Conservation (phyloP, 2,329 filamentous ascomycete genomes). For the Orbilia quercus region DNA sequence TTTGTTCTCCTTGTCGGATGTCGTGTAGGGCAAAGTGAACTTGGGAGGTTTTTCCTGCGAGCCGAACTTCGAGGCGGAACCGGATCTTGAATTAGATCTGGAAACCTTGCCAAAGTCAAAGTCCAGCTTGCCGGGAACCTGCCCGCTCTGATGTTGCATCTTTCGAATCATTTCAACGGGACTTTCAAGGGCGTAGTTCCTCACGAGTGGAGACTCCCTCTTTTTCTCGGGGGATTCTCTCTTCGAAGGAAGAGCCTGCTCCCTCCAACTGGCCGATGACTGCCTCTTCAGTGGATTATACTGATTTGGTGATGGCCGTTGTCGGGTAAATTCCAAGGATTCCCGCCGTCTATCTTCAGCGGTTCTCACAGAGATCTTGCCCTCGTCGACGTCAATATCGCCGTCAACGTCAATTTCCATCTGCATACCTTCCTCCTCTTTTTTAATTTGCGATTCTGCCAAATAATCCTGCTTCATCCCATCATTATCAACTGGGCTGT, state of each 20-base stretch:
- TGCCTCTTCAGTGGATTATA: conserved; percentile 55
- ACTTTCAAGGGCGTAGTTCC: conserved; percentile 38
- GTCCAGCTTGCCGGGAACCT: conserved; percentile 37
- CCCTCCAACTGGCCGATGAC: conserved; percentile 54
- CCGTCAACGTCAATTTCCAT: conserved; percentile 29
- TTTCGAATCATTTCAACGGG: conserved; percentile 50
- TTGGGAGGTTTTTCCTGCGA: conserved; percentile 39
- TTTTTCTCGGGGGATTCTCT: conserved; percentile 52
- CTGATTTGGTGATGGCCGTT: conserved; percentile 48
- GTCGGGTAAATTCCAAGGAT: conserved; percentile 48
- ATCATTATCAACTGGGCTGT: conserved; percentile 35
- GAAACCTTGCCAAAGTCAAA: conserved; percentile 44
- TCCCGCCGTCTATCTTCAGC: conserved; percentile 15
- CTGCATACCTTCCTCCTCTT: conserved; percentile 27
- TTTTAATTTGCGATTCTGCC: conserved; percentile 40
- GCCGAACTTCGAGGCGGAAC: conserved; percentile 28
- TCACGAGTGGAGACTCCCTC: conserved; percentile 29
- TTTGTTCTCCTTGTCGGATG: conserved; percentile 46
- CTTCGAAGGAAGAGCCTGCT: conserved; percentile 50
- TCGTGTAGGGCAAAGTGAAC: conserved; percentile 32
- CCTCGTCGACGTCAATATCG: conserved; percentile 13
- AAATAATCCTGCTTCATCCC: conserved; percentile 46
- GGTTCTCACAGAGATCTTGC: conserved; percentile 23
- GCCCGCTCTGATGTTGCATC: conserved; percentile 32
- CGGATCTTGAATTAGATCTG: conserved; percentile 44